phyloP scores from a whole-genome alignment of 192 early-diverging fungal genomes.

The Kappamyces sp. region DNA sequence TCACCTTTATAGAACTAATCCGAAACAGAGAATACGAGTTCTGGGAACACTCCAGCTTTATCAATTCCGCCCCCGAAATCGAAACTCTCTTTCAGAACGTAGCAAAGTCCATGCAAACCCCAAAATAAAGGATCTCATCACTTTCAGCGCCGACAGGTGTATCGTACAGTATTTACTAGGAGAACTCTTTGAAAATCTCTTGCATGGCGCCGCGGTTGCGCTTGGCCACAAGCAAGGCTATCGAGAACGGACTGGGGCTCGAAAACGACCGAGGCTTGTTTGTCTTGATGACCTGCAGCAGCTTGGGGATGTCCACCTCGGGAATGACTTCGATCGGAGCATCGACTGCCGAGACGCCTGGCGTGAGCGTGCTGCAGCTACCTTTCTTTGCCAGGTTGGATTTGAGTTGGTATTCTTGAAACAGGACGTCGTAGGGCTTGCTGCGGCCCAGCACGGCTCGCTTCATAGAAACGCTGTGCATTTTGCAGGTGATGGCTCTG shows the following conservation, averaged over 20 bases:
- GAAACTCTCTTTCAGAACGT: slow-evolving; percentile 74
- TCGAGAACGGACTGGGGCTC: no score
- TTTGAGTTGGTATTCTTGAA: slow-evolving; percentile 72
- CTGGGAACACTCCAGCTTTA: slow-evolving; percentile 63
- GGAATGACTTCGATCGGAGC: neutral
- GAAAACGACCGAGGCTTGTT: neutral
- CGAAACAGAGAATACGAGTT: slow-evolving; percentile 79
- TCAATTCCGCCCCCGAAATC: slow-evolving; percentile 71
- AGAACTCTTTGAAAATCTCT: no score
- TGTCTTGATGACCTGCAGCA: neutral
- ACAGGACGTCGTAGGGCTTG: slow-evolving; percentile 71
- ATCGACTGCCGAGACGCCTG: neutral
- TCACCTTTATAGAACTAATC: slow-evolving; percentile 96
- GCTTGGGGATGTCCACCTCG: slow-evolving; percentile 5
- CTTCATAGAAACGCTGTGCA: slow-evolving; percentile 85
- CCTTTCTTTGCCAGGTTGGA: neutral
- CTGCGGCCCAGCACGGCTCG: slow-evolving; percentile 79
- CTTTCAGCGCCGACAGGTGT: no score
- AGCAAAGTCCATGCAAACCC: slow-evolving; percentile 34
- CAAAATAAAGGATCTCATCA: no score
- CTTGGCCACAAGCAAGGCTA: no score
- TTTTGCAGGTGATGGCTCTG: slow-evolving; percentile 93
- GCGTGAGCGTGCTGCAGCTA: neutral
- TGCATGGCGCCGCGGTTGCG: no score
- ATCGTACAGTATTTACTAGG: no score